phyloP scores from a whole-genome alignment of 164 flowering plant species.

The Sextonia rubra region DNA sequence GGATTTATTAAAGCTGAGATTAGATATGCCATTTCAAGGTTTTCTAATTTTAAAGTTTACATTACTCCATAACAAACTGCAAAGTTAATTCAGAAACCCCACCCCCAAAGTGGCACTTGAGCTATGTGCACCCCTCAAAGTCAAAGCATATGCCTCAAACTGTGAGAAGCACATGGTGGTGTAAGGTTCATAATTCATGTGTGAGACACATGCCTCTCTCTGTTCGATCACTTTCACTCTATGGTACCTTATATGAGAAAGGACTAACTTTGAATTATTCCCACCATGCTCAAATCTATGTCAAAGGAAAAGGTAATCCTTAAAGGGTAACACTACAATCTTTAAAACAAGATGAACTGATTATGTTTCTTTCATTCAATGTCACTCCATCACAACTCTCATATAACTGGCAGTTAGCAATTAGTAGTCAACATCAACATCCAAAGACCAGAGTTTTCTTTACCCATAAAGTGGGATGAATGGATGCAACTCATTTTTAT shows the following conservation, averaged over 20 bases:
- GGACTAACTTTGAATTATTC: not conserved
- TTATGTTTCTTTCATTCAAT: not conserved
- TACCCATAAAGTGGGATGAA: no score
- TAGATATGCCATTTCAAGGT: no score
- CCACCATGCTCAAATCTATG: not conserved
- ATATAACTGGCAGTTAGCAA: not conserved
- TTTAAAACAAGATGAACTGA: no score
- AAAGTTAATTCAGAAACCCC: not conserved
- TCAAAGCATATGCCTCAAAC: no score
- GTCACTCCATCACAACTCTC: not conserved
- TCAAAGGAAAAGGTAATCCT: not conserved
- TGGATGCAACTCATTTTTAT: not conserved
- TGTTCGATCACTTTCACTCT: not conserved
- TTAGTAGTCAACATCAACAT: not conserved
- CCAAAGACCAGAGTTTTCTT: not conserved
- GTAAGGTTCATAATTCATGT: not conserved
- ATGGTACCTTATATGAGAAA: not conserved
- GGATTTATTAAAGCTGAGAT: no score
- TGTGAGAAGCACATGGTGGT: not conserved
- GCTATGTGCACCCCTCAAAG: no score
- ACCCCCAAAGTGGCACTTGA: no score
- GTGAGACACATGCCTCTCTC: not conserved
- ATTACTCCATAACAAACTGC: slow-evolving; percentile 1
- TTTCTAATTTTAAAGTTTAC: not conserved
- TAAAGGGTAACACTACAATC: not conserved